Percentiles rank a stretch among this genome's conserved stretches.
Conservation (phyloP, 2,329 filamentous ascomycete genomes). For the Fusarium equiseti region DNA sequence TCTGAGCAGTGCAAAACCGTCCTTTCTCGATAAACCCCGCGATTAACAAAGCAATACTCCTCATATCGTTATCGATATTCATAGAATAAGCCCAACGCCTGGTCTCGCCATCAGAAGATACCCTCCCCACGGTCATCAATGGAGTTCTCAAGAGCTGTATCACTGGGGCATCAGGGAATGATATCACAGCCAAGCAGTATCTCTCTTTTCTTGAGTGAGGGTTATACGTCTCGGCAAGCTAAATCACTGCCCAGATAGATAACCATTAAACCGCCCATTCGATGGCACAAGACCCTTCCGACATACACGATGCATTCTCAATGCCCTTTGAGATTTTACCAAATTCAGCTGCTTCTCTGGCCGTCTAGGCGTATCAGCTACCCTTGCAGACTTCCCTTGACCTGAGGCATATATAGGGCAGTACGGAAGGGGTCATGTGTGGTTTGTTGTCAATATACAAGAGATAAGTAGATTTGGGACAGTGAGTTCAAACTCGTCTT, state of each 20-base stretch:
- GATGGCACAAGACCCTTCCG: not conserved
- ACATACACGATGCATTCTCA: not conserved
- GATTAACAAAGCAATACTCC: not conserved
- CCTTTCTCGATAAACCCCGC: not conserved
- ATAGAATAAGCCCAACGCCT: not conserved
- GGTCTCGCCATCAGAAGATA: not conserved
- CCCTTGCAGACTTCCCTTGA: not conserved
- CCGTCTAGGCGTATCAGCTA: conserved; percentile 1
- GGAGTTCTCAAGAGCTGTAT: not conserved
- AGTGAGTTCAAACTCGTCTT: conserved; percentile 2
- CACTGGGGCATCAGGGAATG: not conserved
- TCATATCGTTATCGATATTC: not conserved
- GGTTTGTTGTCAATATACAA: not conserved
- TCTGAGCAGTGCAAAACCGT: not conserved
- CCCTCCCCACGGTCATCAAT: not conserved
- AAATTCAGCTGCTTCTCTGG: not conserved
- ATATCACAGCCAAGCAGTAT: not conserved
- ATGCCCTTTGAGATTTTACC: conserved; percentile 6
- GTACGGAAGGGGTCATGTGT: not conserved
- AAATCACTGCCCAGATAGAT: not conserved
- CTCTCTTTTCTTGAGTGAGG: not conserved
- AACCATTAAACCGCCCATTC: too few relatives aligned
- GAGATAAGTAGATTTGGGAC: not conserved
- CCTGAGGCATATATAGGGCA: not conserved
- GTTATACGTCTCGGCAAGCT: not conserved